Evolutionary conservation across 331 rosid genomes (phyloP), one percentile per base, ranked within the genome.

Genomic region (Quercus lobata): DNA sequence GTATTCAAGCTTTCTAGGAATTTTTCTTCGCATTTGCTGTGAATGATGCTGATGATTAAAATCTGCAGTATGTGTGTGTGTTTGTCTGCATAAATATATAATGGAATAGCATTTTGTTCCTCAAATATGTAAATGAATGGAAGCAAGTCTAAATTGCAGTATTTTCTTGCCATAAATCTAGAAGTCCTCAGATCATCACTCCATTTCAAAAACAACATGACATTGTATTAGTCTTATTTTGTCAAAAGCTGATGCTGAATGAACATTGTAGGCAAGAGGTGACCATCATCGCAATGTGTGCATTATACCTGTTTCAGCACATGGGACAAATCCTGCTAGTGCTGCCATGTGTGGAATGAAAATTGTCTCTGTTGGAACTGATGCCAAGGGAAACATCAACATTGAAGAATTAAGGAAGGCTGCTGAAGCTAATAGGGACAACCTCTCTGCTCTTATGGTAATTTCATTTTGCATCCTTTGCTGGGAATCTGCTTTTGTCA

Each of bases 331-430:
- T 84, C 99, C 99, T 54, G 99, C 99, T 58, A 96, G 99, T 81
- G 99, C 99, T 80, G 99, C 99, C 34, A 96, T 96, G 99, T 87
- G 92, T 84, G 99, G 99, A 80, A 96, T 96, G 99, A 92, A 93
- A 84, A 96, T 96, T 74, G 99, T 96, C 74, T 30, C 97, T 3
- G 84, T 96, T 21, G 99, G 99, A 85, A 96, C 99, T 46, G 99
- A 96, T 90, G 91, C 99, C 63, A 89, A 96, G 86, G 99, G 99
- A 81, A 96, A 96, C 86, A 96, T 96, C 74, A 93, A 93, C 77
- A 93, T 96, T 70, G 85, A 80, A 81, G 97, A 96, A 86, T 89
- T 96, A 82, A 96, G 84, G 86, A 87, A 93, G 86, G 99, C 99
- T 71, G 99, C 99, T 74, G 98, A 96, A 85, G 81, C 84, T 78